Conservation (phyloP, 208 protist genomes). For the Phytomonas sp. region DNA sequence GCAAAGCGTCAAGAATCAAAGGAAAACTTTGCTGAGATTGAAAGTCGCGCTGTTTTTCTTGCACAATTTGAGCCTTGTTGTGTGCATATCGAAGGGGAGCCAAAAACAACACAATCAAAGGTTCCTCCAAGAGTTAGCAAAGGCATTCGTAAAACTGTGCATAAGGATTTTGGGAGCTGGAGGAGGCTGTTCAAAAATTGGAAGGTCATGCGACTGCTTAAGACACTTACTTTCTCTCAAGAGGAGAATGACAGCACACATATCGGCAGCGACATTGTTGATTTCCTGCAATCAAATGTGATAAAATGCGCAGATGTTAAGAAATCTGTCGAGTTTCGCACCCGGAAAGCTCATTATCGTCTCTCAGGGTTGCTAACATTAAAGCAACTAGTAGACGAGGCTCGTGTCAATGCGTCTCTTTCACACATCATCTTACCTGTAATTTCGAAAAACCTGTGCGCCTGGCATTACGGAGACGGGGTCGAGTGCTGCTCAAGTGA, state of each 20-base stretch:
- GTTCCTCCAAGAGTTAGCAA: constrained; percentile 2
- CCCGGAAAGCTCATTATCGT: constrained; percentile 56
- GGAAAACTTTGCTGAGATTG: constrained; percentile 44
- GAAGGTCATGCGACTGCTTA: constrained; percentile 63
- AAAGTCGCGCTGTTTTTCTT: constrained; percentile 59
- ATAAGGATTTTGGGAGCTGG: constrained; percentile 32
- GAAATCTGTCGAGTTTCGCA: constrained; percentile 37
- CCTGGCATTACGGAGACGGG: constrained; percentile 76
- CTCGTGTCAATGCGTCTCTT: constrained; percentile 34
- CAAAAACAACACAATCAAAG: constrained; percentile 8
- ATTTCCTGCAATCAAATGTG: constrained; percentile 64
- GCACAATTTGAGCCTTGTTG: constrained; percentile 72
- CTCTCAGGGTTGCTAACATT: constrained; percentile 68
- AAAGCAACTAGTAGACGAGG: constrained; percentile 69
- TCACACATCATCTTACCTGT: constrained; percentile 59
- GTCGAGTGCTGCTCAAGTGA: constrained; percentile 81
- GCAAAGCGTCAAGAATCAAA: constrained; percentile 68
- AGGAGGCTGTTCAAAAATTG: constrained; percentile 74
- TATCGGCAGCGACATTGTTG: constrained; percentile 32
- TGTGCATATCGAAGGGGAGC: not conserved
- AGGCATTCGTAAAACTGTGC: not conserved
- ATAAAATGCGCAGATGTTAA: constrained; percentile 38
- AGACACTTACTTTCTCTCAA: constrained; percentile 59
- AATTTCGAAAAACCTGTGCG: constrained; percentile 67
- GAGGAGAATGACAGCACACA: constrained; percentile 33